phyloP scores from a whole-genome alignment of 2,329 filamentous ascomycete genomes.

The Claviceps sp. region DNA sequence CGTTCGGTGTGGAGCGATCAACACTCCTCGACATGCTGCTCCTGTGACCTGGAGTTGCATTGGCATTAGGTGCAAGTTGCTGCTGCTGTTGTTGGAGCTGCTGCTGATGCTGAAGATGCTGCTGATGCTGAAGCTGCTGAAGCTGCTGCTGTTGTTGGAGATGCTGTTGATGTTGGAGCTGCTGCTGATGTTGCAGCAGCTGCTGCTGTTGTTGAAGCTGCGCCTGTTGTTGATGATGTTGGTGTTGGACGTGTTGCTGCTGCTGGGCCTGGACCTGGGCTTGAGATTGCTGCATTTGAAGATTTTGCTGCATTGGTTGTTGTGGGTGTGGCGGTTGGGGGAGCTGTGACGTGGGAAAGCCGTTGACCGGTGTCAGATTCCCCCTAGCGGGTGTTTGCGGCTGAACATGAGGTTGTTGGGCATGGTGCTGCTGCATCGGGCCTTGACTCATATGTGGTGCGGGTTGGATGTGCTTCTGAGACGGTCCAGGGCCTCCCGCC shows the following conservation, averaged over 20 bases:
- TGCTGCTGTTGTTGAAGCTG: neutral
- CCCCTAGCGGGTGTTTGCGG: constrained; percentile 28
- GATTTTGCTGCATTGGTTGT: constrained; percentile 6
- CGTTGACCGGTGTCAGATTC: constrained; percentile 23
- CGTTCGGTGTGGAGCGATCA: constrained; percentile 23
- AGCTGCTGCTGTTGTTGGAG: neutral
- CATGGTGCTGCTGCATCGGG: constrained; percentile 21
- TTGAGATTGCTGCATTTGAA: constrained; percentile 16
- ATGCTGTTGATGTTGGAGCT: constrained; percentile 1
- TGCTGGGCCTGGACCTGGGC: constrained; percentile 3
- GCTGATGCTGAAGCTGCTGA: neutral
- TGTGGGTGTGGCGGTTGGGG: constrained; percentile 10
- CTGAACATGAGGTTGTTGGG: constrained; percentile 21
- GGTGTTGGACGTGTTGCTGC: neutral
- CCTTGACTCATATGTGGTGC: constrained; percentile 20
- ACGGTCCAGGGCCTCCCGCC: constrained; percentile 7
- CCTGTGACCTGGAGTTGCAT: constrained; percentile 15
- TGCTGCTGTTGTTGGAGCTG: constrained; percentile 5
- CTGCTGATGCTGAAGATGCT: constrained; percentile 2
- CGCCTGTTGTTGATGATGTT: too few relatives aligned
- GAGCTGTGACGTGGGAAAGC: constrained; percentile 23
- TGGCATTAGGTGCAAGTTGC: constrained; percentile 23
- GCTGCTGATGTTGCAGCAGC: constrained; percentile 4
- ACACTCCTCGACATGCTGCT: constrained; percentile 39
- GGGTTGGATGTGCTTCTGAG: constrained; percentile 26